A percentile compares a stretch with the other conserved stretches of the same genome.
phyloP scores from a whole-genome alignment of 805 yeast species.

The Schizosaccharomyces osmophilus region DNA sequence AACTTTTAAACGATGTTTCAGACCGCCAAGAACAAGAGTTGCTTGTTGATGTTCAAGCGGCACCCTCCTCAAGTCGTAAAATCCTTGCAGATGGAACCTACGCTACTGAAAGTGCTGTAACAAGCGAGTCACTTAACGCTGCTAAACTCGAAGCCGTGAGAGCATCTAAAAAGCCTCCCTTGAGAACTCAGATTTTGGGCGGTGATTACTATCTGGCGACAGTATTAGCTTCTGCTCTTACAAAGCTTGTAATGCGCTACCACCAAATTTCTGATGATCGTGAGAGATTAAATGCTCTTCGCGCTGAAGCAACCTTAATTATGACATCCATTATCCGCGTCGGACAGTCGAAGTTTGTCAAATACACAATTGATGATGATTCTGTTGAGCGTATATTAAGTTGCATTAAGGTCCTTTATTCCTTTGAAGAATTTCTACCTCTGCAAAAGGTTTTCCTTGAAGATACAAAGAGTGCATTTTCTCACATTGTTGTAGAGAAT shows the following conservation, averaged over 20 bases:
- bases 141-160: constrained; percentile 15
- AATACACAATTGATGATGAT: constrained; percentile 77
- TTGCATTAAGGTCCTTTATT: constrained; percentile 53
- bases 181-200: constrained; percentile 54
- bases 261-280: constrained; percentile 27
- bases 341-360: constrained; percentile 47
- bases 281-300: constrained; percentile 49
- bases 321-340: constrained; percentile 78
- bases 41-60: constrained; percentile 10
- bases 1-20: constrained; percentile 15
- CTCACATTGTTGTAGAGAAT: constrained; percentile 39
- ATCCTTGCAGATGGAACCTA: constrained; percentile 97
- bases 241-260: constrained; percentile 64
- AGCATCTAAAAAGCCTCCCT: constrained; percentile 31
- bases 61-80: constrained; percentile 35
- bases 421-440: constrained; percentile 27
- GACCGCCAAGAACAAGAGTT: constrained; percentile 17
- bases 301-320: constrained; percentile 82
- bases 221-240: constrained; percentile 64
- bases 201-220: constrained; percentile 86
- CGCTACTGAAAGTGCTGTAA: constrained; percentile 75
- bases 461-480: constrained; percentile 70
- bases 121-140: constrained; percentile 12
- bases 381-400: constrained; percentile 80
- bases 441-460: constrained; percentile 51